These are phyloP conservation scores for Chlamydomonas schloesseri DNA, from an alignment of 139 green algal species.

Conservation along the genomic window DNA sequence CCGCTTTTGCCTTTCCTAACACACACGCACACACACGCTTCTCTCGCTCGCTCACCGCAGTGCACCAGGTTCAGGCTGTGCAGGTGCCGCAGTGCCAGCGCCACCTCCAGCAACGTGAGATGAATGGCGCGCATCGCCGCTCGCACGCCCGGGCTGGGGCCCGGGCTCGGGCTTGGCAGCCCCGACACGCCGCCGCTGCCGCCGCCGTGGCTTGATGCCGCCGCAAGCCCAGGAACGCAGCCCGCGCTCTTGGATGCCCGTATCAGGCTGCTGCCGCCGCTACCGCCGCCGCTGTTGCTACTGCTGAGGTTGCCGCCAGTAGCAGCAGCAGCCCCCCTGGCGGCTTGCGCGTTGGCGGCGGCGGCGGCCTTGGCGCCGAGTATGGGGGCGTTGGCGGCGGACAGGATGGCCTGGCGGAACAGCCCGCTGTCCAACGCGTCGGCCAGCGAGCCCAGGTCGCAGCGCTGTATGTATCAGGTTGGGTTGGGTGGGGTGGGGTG, in stretches of 20 bases:
- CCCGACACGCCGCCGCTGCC: too few species aligned
- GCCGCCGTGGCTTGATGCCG: too few species aligned
- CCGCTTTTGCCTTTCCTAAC: background rate
- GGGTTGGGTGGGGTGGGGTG: background rate
- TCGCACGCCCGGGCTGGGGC: background rate
- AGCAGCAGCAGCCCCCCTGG: too few species aligned
- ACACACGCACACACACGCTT: background rate
- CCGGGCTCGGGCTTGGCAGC: too few species aligned
- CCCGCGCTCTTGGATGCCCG: too few species aligned
- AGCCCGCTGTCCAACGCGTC: conserved; percentile 19
- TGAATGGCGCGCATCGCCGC: conserved; percentile 19
- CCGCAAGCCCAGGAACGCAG: too few species aligned
- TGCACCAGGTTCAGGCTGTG: conserved; percentile 34
- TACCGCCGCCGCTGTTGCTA: too few species aligned
- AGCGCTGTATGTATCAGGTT: background rate
- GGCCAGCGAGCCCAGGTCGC: conserved; percentile 31
- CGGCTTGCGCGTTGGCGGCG: too few species aligned
- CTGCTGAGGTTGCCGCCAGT: too few species aligned
- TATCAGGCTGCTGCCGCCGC: too few species aligned
- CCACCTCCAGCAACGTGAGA: conserved; percentile 24
- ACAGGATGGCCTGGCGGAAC: conserved; percentile 22
- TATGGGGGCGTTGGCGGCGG: background rate
- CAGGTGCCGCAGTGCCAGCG: conserved; percentile 26
- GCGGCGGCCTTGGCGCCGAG: too few species aligned
- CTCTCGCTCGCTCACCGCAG: background rate